Evolutionary conservation across 2,329 filamentous ascomycete genomes (phyloP).

Genomic region (Aureobasidium melanogenum): DNA sequence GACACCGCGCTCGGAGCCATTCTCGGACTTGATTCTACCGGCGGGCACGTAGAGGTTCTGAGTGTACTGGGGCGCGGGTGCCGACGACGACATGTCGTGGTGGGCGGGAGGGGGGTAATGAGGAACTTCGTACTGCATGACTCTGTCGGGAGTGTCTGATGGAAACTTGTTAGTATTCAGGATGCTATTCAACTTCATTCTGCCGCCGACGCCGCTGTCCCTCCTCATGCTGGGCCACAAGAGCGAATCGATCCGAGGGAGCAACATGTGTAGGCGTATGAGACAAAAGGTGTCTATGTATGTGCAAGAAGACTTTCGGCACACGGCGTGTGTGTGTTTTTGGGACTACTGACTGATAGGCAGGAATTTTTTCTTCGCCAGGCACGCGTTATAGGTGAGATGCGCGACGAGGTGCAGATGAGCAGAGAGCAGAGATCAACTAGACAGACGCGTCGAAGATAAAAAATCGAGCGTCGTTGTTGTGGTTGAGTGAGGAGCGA

Average conservation of each 20-base stretch:
- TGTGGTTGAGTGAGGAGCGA: not conserved
- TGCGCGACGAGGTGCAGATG: not conserved
- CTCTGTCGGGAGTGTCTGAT: constrained; percentile 24
- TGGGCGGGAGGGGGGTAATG: constrained; percentile 21
- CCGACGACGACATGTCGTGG: constrained; percentile 17
- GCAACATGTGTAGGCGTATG: constrained; percentile 13
- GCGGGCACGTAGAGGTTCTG: constrained; percentile 39
- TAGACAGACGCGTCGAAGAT: not conserved
- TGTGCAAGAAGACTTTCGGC: constrained; percentile 4
- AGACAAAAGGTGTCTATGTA: not conserved
- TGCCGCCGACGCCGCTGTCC: constrained; percentile 25
- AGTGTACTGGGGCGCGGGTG: constrained; percentile 21
- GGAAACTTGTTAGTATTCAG: constrained; percentile 30
- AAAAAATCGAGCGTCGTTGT: not conserved
- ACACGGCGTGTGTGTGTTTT: constrained; percentile 8
- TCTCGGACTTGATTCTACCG: constrained; percentile 48
- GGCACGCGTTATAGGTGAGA: not conserved
- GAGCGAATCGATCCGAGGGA: constrained; percentile 17
- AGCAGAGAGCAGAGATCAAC: not conserved
- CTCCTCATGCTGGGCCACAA: constrained; percentile 24
- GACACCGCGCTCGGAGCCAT: constrained; percentile 49
- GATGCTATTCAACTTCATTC: constrained; percentile 28
- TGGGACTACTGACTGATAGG: constrained; percentile 13
- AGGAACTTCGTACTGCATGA: constrained; percentile 32
- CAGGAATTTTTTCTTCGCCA: constrained; percentile 6